Evolutionary conservation across 306 rosid genomes (phyloP).

Genomic region (Crotalaria pallida): DNA sequence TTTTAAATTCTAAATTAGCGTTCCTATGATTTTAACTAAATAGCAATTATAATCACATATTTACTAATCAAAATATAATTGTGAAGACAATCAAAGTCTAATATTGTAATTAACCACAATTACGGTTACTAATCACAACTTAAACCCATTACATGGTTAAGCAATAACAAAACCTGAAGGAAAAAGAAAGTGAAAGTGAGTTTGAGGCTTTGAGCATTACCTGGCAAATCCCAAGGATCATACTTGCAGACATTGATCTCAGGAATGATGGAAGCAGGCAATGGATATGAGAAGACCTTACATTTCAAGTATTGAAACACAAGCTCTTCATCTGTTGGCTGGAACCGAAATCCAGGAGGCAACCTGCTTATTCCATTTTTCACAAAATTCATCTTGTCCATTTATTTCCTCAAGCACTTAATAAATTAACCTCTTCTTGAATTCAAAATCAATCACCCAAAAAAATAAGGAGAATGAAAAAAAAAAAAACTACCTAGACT

Average conservation of each 20-base stretch:
- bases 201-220: not conserved
- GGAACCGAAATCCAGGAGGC: conserved; percentile 95
- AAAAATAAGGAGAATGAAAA: not conserved
- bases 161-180: no score
- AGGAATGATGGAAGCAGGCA: conserved; percentile 86
- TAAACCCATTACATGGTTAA: no score
- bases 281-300: conserved; percentile 61
- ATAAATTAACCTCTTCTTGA: not conserved
- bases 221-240: conserved; percentile 97
- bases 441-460: not conserved
- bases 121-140: no score
- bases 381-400: conserved; percentile 48
- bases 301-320: conserved; percentile 74
- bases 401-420: not conserved
- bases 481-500: not conserved
- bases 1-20: no score
- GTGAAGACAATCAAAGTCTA: no score
- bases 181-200: not conserved
- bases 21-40: no score
- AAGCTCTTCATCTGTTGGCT: conserved; percentile 93
- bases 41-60: no score
- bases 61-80: no score
- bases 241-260: conserved; percentile 55
- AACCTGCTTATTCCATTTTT: conserved; percentile 59
- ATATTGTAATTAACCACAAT: no score